Base-by-base conservation (phyloP, 192 early-diverging fungal genomes). In the Pilobolus umbonatus region DNA sequence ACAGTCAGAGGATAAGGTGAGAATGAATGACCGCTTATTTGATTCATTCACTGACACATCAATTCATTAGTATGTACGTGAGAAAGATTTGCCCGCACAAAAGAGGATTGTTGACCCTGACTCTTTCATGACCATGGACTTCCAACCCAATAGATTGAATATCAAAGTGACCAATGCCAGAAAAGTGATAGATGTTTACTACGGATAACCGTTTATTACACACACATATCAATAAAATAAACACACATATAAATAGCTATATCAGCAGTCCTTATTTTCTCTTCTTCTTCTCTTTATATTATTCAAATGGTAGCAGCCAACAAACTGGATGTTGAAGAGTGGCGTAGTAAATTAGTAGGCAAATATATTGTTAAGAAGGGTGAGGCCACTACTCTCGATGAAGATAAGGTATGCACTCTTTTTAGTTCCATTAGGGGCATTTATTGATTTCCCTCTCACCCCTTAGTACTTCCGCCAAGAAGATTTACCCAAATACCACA, bases 81-180 rank as follows among this genome's bases (percentile, higher is more conserved):
- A 58, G n/a, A 61, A 58, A 15, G 67, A 76, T 12, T 58, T 81
- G 24, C 80, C 80, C 11, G 15, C 22, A 14, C 38, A 40, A 19
- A 55, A 70, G 55, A 75, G 80, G 28, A 55, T 81, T 28, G 54
- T 79, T 12, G 12, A 42, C 11, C 68, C 65, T 9, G 60, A 68
- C 32, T 30, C 62, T 12, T 55, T 80, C 4, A 52, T 60, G 34
- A 81, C 80, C 2, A 72, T 75, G 74, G 80, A 81, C 25, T 80
- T 54, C 42, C 31, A 48, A 22, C 67, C 72, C 14, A 64, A 74
- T 11, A 54, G 80, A 25, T 31, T 81, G 30, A 81, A 81, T 48
- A 45, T 81, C 21, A 22, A 69, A 14, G 45, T 77, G n/a, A 69
- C 72, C 43, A 44, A 60, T 6, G 51, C 51, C 15, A 61, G 67